A percentile compares a stretch with the other conserved stretches of the same genome.
Conservation (phyloP, 2,329 filamentous ascomycete genomes). For the Neurospora sp. region DNA sequence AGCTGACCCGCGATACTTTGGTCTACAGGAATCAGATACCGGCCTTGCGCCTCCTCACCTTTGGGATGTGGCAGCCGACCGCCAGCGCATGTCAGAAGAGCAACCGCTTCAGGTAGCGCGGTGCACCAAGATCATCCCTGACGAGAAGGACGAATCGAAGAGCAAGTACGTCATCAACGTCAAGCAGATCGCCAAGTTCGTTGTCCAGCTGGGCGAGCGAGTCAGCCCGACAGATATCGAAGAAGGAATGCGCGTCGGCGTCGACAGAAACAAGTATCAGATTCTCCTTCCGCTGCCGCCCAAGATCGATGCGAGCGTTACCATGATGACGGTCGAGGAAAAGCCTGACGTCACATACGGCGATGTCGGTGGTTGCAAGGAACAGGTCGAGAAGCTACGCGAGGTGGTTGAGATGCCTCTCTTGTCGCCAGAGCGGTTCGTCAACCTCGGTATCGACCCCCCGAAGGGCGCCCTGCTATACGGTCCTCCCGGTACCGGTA, state of each 20-base stretch:
- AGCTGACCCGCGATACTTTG: background rate
- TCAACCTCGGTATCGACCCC: conserved; percentile 96
- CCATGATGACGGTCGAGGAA: conserved; percentile 99
- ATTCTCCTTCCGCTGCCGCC: conserved; percentile 92
- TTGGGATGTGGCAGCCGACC: conserved; percentile 96
- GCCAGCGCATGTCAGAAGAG: conserved; percentile 97
- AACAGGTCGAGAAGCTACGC: conserved; percentile 97
- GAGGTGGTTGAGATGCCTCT: conserved; percentile 99
- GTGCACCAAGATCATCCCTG: conserved; percentile 98
- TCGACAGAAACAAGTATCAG: conserved; percentile 98
- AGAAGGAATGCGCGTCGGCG: conserved; percentile 96
- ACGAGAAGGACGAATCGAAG: conserved; percentile 92
- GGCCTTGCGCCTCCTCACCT: conserved; percentile 96
- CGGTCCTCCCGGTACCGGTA: conserved; percentile 95
- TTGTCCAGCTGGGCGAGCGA: conserved; percentile 92
- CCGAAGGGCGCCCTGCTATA: conserved; percentile 96
- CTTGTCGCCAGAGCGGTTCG: conserved; percentile 91
- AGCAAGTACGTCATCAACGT: conserved; percentile 99
- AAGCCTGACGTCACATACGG: conserved; percentile 99
- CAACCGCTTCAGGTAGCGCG: conserved; percentile 94
- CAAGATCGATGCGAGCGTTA: conserved; percentile 97
- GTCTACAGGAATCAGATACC: conserved; percentile 80
- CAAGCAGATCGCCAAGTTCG: conserved; percentile 99
- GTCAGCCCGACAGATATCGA: conserved; percentile 98
- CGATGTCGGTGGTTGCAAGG: conserved; percentile 97